Percentiles rank a stretch among this genome's conserved stretches.
Evolutionary conservation across 1,139 yeast genomes (phyloP).

Genomic region (Diutina neorugosa): DNA sequence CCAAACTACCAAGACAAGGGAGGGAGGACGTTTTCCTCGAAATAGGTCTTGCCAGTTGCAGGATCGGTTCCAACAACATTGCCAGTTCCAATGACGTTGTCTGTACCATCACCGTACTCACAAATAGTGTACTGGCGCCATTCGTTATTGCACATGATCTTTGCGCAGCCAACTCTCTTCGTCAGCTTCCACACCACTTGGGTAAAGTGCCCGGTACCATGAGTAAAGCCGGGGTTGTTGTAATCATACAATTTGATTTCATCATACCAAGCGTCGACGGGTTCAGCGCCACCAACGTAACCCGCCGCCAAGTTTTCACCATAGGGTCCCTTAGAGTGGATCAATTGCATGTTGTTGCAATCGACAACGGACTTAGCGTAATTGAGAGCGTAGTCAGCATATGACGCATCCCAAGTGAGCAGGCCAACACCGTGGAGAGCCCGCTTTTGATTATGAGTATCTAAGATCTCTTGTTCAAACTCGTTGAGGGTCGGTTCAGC

Average conservation of each 20-base stretch:
- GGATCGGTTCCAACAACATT: slow-evolving; percentile 33
- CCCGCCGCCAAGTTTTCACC: slow-evolving; percentile 56
- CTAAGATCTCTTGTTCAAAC: slow-evolving; percentile 25
- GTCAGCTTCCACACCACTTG: slow-evolving; percentile 57
- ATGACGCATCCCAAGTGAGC: slow-evolving; percentile 35
- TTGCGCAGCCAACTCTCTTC: slow-evolving; percentile 50
- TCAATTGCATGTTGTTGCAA: slow-evolving; percentile 41
- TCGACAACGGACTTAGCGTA: slow-evolving; percentile 30
- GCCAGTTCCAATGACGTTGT: slow-evolving; percentile 23
- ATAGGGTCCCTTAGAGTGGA: slow-evolving; percentile 39
- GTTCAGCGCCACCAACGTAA: slow-evolving; percentile 30
- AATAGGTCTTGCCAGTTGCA: slow-evolving; percentile 24
- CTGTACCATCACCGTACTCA: slow-evolving; percentile 28
- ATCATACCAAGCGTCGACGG: slow-evolving; percentile 56
- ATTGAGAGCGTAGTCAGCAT: slow-evolving; percentile 35
- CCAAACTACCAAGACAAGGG: not conserved
- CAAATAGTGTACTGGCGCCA: slow-evolving; percentile 56
- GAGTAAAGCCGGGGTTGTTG: slow-evolving; percentile 30
- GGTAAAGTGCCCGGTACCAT: slow-evolving; percentile 52
- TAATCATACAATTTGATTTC: slow-evolving; percentile 44
- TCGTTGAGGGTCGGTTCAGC: slow-evolving; percentile 9
- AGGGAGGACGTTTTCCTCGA: slow-evolving; percentile 40
- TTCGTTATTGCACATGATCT: slow-evolving; percentile 33
- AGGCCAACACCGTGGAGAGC: slow-evolving; percentile 38
- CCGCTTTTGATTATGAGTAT: slow-evolving; percentile 41